Percentiles rank a stretch among this genome's conserved stretches.
These are phyloP conservation scores for Pyrenophora teres DNA, from an alignment of 2,329 filamentous ascomycete species.

Conservation along the genomic window DNA sequence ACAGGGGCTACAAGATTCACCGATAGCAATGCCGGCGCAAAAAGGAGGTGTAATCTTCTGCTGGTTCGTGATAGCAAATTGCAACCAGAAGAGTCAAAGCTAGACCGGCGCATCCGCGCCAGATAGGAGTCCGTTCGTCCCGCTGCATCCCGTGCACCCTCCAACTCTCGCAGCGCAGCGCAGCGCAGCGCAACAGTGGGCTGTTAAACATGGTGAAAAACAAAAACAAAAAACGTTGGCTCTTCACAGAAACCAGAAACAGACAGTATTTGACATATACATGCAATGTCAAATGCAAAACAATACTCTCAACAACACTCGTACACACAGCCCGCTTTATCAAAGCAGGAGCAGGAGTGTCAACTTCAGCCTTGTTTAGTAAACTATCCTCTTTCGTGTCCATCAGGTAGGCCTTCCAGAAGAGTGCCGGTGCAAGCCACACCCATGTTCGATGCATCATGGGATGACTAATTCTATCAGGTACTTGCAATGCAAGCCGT, in stretches of 20 bases:
- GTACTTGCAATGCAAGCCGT: background rate
- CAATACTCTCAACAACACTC: background rate
- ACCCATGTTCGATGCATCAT: background rate
- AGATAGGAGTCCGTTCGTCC: background rate
- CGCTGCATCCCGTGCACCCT: background rate
- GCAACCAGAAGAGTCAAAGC: background rate
- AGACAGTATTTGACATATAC: background rate
- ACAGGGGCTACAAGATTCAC: background rate
- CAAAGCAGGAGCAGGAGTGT: slow-evolving; percentile 2
- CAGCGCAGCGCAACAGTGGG: no score
- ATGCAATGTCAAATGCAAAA: slow-evolving; percentile 6
- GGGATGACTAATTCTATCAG: slow-evolving; percentile 19
- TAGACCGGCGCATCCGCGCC: background rate
- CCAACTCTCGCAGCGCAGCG: no score
- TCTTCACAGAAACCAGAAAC: background rate
- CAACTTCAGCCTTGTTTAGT: slow-evolving; percentile 12
- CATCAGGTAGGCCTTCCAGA: background rate
- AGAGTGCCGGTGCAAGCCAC: slow-evolving; percentile 3
- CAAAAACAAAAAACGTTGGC: no score
- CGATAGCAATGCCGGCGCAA: background rate
- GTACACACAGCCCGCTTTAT: slow-evolving; percentile 7
- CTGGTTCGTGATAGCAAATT: background rate
- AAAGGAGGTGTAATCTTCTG: background rate
- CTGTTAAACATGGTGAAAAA: no score
- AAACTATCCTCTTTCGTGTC: background rate